phyloP scores from a whole-genome alignment of 768 basidiomycete genomes.

The Termitomyces eurrhizus region DNA sequence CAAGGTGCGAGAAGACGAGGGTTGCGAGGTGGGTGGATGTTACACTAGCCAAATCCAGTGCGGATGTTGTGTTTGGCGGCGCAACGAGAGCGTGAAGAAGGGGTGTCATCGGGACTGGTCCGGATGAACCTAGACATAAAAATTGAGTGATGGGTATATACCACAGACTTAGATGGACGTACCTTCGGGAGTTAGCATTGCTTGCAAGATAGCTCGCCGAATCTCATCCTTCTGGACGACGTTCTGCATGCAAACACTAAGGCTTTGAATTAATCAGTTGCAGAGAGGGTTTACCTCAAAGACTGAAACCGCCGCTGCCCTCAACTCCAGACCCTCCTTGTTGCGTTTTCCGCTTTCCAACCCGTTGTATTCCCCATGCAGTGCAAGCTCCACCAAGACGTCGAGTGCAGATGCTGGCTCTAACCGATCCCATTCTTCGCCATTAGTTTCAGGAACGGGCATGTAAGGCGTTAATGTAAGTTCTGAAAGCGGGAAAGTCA shows the following conservation, averaged over 20 bases:
- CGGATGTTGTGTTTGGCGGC: slow-evolving; percentile 50
- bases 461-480: slow-evolving; percentile 70
- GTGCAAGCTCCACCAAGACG: slow-evolving; percentile 72
- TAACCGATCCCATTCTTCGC: slow-evolving; percentile 91
- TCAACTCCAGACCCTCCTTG: slow-evolving; percentile 68
- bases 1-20: slow-evolving; percentile 76
- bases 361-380: slow-evolving; percentile 90
- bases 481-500: slow-evolving; percentile 61
- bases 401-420: slow-evolving; percentile 80
- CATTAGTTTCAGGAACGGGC: slow-evolving; percentile 77
- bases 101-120: slow-evolving; percentile 53
- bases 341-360: slow-evolving; percentile 50
- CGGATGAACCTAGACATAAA: slow-evolving; percentile 23
- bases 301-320: slow-evolving; percentile 72
- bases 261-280: slow-evolving; percentile 1
- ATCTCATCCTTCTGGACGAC: slow-evolving; percentile 75
- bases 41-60: slow-evolving; percentile 49
- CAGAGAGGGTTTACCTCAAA: slow-evolving; percentile 62
- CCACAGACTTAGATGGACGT: slow-evolving; percentile 5
- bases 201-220: slow-evolving; percentile 61
- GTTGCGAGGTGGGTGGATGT: slow-evolving; percentile 71
- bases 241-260: slow-evolving; percentile 40
- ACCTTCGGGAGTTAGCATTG: slow-evolving; percentile 62
- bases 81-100: slow-evolving; percentile 65
- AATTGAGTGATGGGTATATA: background rate